Base-by-base conservation (phyloP, 257 asterid species). In the Orobanche coerulescens region DNA sequence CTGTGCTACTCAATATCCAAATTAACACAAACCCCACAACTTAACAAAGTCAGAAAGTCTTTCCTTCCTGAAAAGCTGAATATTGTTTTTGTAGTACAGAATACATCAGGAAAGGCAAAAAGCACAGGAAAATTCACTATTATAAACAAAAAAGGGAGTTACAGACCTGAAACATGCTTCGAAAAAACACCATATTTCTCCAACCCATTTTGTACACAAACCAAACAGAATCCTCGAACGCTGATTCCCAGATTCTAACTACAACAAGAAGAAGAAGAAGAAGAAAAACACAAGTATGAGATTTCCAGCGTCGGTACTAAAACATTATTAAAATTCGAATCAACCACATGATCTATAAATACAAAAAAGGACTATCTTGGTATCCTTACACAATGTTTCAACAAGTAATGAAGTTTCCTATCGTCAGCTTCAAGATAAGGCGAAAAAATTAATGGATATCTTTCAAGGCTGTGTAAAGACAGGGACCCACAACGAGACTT, bases 101-200 rank as follows among this genome's bases (percentile, higher is more conserved):
- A 11, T 22, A 13, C 25, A 24, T 19, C 18, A 57, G 2, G 2
- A 37, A 68, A 30, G 26, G 33, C 5, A 40, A 47, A 26, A 42
- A 47, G 52, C 28, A 5, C 16, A 30, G 14, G 4, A 44, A 36
- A 9, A 10, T n/a, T n/a, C n/a, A 2, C 26, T 8, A n/a, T 18
- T 9, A 51, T 1, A n/a, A 51, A 23, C 26, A 22, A n/a, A 3
- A 15, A 19, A 13, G 23, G 0, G 5, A 28, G 33, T 15, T 7
- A 67, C 85, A 40, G 73, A 88, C 96, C 96, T 80, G 95, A 77
- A 85, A 81, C 70, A 83, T 72, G 52, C 68, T 76, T 65, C 78
- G 79, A 43, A 74, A 73, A 66, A 75, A 34, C n/a, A 78, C 46
- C 71, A 66, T 48, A 58, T 71, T 61, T 60, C 70, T 77, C 88